Evolutionary conservation across 2,329 filamentous ascomycete genomes (phyloP).

Genomic region (Myrmaecium sp.): DNA sequence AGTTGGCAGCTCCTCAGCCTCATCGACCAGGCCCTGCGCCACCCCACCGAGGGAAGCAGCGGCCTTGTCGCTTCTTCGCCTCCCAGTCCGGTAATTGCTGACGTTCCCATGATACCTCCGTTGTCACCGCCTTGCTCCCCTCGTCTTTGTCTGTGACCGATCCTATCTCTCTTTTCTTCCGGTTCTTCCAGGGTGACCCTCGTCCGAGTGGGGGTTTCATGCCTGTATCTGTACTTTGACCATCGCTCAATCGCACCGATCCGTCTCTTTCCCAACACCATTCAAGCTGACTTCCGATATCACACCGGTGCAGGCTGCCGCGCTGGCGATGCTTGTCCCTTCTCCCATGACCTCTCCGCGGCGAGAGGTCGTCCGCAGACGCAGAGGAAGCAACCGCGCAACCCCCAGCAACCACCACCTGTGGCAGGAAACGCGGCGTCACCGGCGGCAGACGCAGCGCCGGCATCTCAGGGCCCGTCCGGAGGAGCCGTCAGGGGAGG

Average conservation of each 20-base stretch:
- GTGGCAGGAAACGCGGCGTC: constrained; percentile 6
- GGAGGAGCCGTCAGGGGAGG: constrained; percentile 4
- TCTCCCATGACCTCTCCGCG: constrained; percentile 26
- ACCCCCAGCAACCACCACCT: constrained; percentile 7
- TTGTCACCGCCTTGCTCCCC: not conserved
- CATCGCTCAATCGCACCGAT: constrained; percentile 7
- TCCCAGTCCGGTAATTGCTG: constrained; percentile 22
- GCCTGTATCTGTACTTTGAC: too few species aligned
- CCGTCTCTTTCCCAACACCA: constrained; percentile 4
- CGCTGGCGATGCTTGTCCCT: constrained; percentile 34
- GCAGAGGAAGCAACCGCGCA: too few species aligned
- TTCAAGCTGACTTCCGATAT: constrained; percentile 6
- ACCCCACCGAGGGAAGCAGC: constrained; percentile 11
- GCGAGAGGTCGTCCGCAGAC: constrained; percentile 1
- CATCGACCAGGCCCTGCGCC: constrained; percentile 17
- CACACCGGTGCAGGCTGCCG: constrained; percentile 28
- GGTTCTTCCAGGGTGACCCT: not conserved
- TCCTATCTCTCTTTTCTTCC: constrained; percentile 1
- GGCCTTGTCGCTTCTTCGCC: constrained; percentile 21
- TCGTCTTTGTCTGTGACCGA: not conserved
- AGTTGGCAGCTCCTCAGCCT: constrained; percentile 18
- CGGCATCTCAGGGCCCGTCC: not conserved
- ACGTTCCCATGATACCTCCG: not conserved
- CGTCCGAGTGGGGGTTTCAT: not conserved
- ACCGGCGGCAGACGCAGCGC: constrained; percentile 3